These are phyloP conservation scores for Sedum album DNA, from an alignment of 164 flowering plant species.

Conservation along the genomic window DNA sequence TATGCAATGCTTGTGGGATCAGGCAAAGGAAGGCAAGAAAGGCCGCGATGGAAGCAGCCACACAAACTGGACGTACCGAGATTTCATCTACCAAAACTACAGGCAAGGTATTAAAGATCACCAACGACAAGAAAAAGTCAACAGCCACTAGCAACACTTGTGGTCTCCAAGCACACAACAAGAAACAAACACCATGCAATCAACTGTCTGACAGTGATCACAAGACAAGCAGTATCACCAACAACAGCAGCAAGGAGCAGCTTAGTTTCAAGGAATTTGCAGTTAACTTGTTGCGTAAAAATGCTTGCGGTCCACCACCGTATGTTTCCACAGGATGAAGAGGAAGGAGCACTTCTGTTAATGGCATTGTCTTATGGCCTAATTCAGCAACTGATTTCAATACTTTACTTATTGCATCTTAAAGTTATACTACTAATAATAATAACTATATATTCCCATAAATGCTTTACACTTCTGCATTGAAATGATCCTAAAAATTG, in stretches of 20 bases:
- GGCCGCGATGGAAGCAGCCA: slow-evolving; percentile 27
- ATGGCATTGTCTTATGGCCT: slow-evolving; percentile 33
- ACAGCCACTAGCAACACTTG: slow-evolving; percentile 3
- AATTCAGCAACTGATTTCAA: slow-evolving; percentile 10
- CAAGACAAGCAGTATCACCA: not conserved
- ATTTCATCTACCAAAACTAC: not conserved
- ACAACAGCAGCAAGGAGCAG: slow-evolving; percentile 11
- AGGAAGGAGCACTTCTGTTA: slow-evolving; percentile 32
- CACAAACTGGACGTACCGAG: not conserved
- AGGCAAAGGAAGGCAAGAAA: slow-evolving; percentile 45
- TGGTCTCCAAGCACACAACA: slow-evolving; percentile 12
- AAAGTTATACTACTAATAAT: too few species aligned
- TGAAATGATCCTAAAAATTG: too few species aligned
- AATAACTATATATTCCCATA: too few species aligned
- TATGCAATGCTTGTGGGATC: slow-evolving; percentile 57
- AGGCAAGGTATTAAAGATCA: slow-evolving; percentile 5
- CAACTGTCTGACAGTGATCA: not conserved
- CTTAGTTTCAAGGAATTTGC: slow-evolving; percentile 19
- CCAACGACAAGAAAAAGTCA: slow-evolving; percentile 17
- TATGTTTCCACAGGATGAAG: slow-evolving; percentile 26
- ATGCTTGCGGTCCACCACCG: slow-evolving; percentile 13
- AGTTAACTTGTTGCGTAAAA: slow-evolving; percentile 15
- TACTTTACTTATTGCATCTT: not conserved
- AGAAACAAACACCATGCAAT: slow-evolving; percentile 1
- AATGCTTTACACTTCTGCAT: not conserved